A percentile compares a stretch with the other conserved stretches of the same genome.
Conservation (phyloP, 306 rosid species). For the Vachellia collinsii region DNA sequence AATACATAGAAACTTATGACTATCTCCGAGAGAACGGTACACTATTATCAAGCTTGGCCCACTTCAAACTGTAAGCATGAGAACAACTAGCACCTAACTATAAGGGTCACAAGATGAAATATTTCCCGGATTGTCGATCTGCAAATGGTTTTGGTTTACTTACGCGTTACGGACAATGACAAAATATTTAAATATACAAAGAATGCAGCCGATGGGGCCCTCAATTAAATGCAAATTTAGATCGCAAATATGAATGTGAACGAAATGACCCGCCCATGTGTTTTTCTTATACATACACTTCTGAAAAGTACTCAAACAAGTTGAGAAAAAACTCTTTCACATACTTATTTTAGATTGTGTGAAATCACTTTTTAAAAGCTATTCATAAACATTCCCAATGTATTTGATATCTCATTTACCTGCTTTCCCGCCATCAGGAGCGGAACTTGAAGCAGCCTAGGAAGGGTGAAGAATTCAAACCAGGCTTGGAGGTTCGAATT, state of each 20-base stretch:
- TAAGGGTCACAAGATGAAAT: not conserved
- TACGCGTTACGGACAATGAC: conserved; percentile 26
- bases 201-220: conserved; percentile 21
- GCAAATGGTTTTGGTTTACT: conserved; percentile 12
- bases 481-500: not conserved
- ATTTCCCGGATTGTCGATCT: conserved; percentile 22
- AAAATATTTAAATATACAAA: conserved; percentile 9
- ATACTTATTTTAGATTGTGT: no score
- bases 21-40: conserved; percentile 7
- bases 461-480: not conserved
- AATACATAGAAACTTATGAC: not conserved
- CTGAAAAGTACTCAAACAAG: no score
- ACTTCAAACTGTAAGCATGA: not conserved
- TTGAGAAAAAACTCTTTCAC: no score
- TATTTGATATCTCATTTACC: not conserved
- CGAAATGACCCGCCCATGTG: conserved; percentile 20
- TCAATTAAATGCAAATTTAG: conserved; percentile 29
- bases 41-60: conserved; percentile 7
- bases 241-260: conserved; percentile 31
- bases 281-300: no score
- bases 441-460: not conserved
- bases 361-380: no score
- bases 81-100: conserved; percentile 16
- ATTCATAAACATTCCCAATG: no score
- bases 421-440: not conserved